Percentiles rank a stretch among this genome's conserved stretches.
phyloP scores from a whole-genome alignment of 2,329 filamentous ascomycete genomes.

The Ophiocordyceps sinensis region DNA sequence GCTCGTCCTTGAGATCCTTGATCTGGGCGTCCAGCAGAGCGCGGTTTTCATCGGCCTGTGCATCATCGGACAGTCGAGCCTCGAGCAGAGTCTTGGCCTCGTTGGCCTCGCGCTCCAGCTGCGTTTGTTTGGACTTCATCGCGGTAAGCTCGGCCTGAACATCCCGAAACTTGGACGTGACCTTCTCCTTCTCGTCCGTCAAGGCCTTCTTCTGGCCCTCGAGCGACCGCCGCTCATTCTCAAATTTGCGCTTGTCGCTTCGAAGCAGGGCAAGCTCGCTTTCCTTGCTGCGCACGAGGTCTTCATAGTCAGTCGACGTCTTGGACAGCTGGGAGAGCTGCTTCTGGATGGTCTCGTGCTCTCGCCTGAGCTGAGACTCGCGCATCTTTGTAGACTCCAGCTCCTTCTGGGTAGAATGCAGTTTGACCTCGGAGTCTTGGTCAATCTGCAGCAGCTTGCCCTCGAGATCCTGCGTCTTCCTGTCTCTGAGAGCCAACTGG shows the following conservation, averaged over 20 bases:
- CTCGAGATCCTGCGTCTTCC: slow-evolving; percentile 80
- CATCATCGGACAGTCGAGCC: slow-evolving; percentile 79
- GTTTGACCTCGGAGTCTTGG: slow-evolving; percentile 77
- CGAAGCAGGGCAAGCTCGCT: slow-evolving; percentile 80
- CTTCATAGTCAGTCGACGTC: slow-evolving; percentile 90
- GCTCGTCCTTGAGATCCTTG: slow-evolving; percentile 69
- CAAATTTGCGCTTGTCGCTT: slow-evolving; percentile 68
- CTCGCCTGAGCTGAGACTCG: slow-evolving; percentile 60
- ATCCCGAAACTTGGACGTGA: slow-evolving; percentile 62
- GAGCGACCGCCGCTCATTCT: slow-evolving; percentile 63
- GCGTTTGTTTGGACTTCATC: slow-evolving; percentile 68
- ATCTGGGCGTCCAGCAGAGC: slow-evolving; percentile 79
- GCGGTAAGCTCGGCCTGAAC: slow-evolving; percentile 79
- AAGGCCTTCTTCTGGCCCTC: slow-evolving; percentile 66
- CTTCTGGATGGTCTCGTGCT: slow-evolving; percentile 70
- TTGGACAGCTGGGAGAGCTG: slow-evolving; percentile 78
- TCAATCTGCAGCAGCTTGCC: slow-evolving; percentile 69
- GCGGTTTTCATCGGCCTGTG: slow-evolving; percentile 66
- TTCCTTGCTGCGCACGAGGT: slow-evolving; percentile 84
- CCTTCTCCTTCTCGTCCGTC: slow-evolving; percentile 61
- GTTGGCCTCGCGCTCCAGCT: slow-evolving; percentile 75
- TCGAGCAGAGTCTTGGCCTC: slow-evolving; percentile 81
- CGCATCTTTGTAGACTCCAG: slow-evolving; percentile 58
- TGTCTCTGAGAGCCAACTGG: slow-evolving; percentile 75
- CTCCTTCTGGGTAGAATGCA: slow-evolving; percentile 66